A percentile compares a stretch with the other conserved stretches of the same genome.
phyloP scores from a whole-genome alignment of 2,329 filamentous ascomycete species.

The Proliferodiscus dingleyae region DNA sequence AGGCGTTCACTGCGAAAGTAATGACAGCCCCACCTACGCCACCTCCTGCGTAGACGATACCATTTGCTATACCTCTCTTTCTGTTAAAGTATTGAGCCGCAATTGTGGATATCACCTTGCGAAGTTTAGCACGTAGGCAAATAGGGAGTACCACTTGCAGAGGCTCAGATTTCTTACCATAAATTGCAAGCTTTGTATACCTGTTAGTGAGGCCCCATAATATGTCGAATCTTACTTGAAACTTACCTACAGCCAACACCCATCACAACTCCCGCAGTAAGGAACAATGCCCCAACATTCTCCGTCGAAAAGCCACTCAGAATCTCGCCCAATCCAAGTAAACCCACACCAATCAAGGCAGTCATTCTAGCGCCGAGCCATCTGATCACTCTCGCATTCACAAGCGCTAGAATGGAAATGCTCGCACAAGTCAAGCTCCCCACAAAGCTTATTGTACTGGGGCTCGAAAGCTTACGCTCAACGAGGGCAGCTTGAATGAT shows the following conservation, averaged over 20 bases:
- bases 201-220: neutral
- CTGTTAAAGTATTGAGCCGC: constrained; percentile 51
- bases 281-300: constrained; percentile 44
- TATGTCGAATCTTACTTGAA: neutral
- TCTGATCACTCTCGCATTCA: constrained; percentile 47
- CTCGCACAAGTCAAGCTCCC: constrained; percentile 48
- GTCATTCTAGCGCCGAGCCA: constrained; percentile 43
- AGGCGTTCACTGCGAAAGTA: constrained; percentile 43
- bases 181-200: constrained; percentile 18
- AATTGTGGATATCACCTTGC: constrained; percentile 43
- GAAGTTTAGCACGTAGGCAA: constrained; percentile 3
- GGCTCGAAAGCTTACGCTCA: constrained; percentile 40
- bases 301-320: constrained; percentile 42
- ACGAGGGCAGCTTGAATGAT: constrained; percentile 55
- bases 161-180: constrained; percentile 14
- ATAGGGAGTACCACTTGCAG: neutral
- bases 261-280: constrained; percentile 42
- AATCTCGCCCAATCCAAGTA: constrained; percentile 47
- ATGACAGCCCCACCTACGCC: constrained; percentile 52
- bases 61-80: constrained; percentile 51
- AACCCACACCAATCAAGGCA: constrained; percentile 43
- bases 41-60: constrained; percentile 48
- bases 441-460: constrained; percentile 54
- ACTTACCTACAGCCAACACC: constrained; percentile 40
- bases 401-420: constrained; percentile 47